Conservation (phyloP, 306 rosid genomes). For the Hippophae rhamnoides region DNA sequence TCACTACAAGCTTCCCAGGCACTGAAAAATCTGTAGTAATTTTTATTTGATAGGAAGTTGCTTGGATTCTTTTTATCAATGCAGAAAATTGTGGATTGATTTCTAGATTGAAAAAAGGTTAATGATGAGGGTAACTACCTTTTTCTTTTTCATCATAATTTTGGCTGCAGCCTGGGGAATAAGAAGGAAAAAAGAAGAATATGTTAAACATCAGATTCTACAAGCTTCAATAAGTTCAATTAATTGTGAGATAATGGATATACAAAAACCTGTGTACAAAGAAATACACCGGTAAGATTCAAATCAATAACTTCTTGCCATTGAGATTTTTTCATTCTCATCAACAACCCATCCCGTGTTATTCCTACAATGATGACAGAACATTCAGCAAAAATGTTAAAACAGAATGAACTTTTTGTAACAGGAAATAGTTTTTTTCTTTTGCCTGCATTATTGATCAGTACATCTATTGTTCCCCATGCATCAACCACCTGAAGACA, state of each 20-base stretch:
- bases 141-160: slow-evolving; percentile 78
- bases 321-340: slow-evolving; percentile 96
- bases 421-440: not conserved
- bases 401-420: not conserved
- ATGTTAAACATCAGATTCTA: slow-evolving; percentile 3
- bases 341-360: slow-evolving; percentile 75
- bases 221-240: not conserved
- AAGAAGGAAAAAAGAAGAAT: not conserved
- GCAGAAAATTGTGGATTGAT: no score
- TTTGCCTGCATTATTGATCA: slow-evolving; percentile 84
- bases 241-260: slow-evolving; percentile 1
- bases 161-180: slow-evolving; percentile 77
- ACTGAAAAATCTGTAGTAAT: no score
- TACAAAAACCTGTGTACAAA: slow-evolving; percentile 67
- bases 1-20: not conserved
- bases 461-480: slow-evolving; percentile 90
- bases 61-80: no score
- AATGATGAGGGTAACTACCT: slow-evolving; percentile 36
- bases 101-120: not conserved
- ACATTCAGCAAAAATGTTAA: not conserved
- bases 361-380: slow-evolving; percentile 47
- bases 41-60: no score
- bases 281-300: slow-evolving; percentile 88
- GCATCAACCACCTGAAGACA: slow-evolving; percentile 66
- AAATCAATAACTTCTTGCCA: slow-evolving; percentile 95